A percentile compares a stretch with the other conserved stretches of the same genome.
phyloP scores from a whole-genome alignment of 2,329 filamentous ascomycete species.

The Hypoxylon sp. region DNA sequence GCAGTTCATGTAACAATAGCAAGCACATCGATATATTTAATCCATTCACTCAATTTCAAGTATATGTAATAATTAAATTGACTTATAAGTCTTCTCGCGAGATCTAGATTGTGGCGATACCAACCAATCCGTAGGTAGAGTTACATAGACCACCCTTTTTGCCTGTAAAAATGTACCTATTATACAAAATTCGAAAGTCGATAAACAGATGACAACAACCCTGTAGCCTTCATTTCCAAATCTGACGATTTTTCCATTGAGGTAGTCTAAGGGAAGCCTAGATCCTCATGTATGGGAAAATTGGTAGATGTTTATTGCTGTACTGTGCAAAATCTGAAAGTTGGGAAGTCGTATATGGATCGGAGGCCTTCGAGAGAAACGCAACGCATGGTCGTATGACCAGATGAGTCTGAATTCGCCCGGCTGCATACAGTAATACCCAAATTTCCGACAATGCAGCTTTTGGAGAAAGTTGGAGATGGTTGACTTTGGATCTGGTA shows the following conservation, averaged over 20 bases:
- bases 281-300: slow-evolving; percentile 17
- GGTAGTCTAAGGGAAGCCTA: slow-evolving; percentile 4
- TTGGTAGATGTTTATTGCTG: slow-evolving; percentile 18
- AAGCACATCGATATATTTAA: neutral
- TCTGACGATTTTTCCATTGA: neutral
- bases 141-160: neutral
- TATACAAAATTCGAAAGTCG: neutral
- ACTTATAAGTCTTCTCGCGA: neutral
- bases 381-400: slow-evolving; percentile 36
- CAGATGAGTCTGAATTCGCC: slow-evolving; percentile 19
- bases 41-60: neutral
- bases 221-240: neutral
- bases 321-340: slow-evolving; percentile 11
- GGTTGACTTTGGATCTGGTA: slow-evolving; percentile 16
- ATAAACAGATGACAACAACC: neutral
- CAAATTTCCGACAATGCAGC: slow-evolving; percentile 41
- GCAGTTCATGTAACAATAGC: neutral
- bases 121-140: too few relatives aligned
- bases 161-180: neutral
- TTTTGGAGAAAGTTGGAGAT: slow-evolving; percentile 43
- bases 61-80: neutral
- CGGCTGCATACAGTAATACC: slow-evolving; percentile 40
- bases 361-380: slow-evolving; percentile 22
- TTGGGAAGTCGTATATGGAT: slow-evolving; percentile 9
- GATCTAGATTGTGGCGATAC: neutral